Evolutionary conservation across 352 stramenopile species (phyloP), one percentile per base, ranked within the genome.

Genomic region (Globisporangium sylvaticum): DNA sequence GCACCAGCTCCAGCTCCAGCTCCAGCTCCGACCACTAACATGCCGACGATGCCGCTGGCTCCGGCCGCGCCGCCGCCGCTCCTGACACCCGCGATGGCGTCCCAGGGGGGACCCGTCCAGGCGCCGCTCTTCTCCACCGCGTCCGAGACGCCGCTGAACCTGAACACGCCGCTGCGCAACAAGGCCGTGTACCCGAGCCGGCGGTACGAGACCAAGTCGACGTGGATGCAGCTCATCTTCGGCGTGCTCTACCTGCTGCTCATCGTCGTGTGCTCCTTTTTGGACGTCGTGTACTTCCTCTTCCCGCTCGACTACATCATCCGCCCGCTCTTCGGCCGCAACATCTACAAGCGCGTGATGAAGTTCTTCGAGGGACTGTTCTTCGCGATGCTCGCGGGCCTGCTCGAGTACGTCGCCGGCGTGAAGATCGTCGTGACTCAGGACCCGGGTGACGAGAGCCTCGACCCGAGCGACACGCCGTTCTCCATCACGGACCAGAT

Each of bases 391-490:
- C 50, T 88, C 39, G 77, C 72, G 18, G 86, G 84, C 0, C 62
- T 89, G 57, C 58, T 94, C 29, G 83, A 94, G 68, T 64, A 84
- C 2, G 62, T 77, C 20, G 74, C 70, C 9, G 80, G 80, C 48
- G 84, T 94, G 39, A 71, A 87, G 22, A 68, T 92, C 55, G 73
- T 90, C 25, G 29, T 92, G 2, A 90, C 84, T 2, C 73, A 71
- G 29, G 83, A 91, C 52, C 61, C 67, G n/a, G 53, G 67, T 31
- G 67, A 67, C 37, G 73, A 63, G 32, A 70, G 63, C 24, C 58
- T 70, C 57, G 75, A 88, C 1, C 54, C 64, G 9, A 9, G n/a
- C 0, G 55, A 69, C 27, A 46, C 80, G n/a, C 55, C 70, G 8
- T 91, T 92, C 62, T 20, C 69, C 1, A 37, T 54, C 1, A 39